Percentiles rank a stretch among this genome's conserved stretches.
phyloP scores from a whole-genome alignment of 495 filamentous ascomycete genomes.

The Oidiodendron maius region DNA sequence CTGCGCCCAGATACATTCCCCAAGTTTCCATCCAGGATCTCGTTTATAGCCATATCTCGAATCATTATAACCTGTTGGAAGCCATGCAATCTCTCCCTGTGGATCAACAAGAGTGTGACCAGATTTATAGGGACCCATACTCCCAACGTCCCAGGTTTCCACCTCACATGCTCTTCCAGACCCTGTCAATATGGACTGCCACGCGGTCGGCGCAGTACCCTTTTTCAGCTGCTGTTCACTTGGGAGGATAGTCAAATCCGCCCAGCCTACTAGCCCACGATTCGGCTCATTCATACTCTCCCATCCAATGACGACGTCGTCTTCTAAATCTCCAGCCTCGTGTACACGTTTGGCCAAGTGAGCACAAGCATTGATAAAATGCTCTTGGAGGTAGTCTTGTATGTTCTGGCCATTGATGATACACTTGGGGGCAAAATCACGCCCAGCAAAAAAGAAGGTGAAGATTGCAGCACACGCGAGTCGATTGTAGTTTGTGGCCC shows the following conservation, averaged over 20 bases:
- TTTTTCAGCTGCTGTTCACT: slow-evolving; percentile 87
- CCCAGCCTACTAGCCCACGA: slow-evolving; percentile 78
- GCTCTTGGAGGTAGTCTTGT: slow-evolving; percentile 88
- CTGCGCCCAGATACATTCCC: slow-evolving; percentile 93
- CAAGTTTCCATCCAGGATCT: slow-evolving; percentile 82
- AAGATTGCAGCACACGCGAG: slow-evolving; percentile 87
- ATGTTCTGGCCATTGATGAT: slow-evolving; percentile 94
- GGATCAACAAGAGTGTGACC: slow-evolving; percentile 82
- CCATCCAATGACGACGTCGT: slow-evolving; percentile 89
- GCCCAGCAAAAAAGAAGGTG: slow-evolving; percentile 89
- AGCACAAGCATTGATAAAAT: slow-evolving; percentile 72
- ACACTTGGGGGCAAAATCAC: slow-evolving; percentile 90
- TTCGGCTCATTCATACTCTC: slow-evolving; percentile 95
- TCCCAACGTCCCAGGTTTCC: slow-evolving; percentile 88
- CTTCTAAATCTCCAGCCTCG: slow-evolving; percentile 83
- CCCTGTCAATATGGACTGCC: slow-evolving; percentile 87
- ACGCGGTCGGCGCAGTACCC: slow-evolving; percentile 89
- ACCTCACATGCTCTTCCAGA: slow-evolving; percentile 86
- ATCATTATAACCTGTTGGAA: slow-evolving; percentile 75
- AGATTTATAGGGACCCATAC: slow-evolving; percentile 84
- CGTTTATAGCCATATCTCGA: slow-evolving; percentile 84
- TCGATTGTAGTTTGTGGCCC: slow-evolving; percentile 94
- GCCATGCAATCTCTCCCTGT: slow-evolving; percentile 77
- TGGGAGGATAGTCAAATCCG: slow-evolving; percentile 78
- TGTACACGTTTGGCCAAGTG: slow-evolving; percentile 81